Base-by-base conservation (phyloP, 2,329 filamentous ascomycete genomes). In the Myriangium duriaei region DNA sequence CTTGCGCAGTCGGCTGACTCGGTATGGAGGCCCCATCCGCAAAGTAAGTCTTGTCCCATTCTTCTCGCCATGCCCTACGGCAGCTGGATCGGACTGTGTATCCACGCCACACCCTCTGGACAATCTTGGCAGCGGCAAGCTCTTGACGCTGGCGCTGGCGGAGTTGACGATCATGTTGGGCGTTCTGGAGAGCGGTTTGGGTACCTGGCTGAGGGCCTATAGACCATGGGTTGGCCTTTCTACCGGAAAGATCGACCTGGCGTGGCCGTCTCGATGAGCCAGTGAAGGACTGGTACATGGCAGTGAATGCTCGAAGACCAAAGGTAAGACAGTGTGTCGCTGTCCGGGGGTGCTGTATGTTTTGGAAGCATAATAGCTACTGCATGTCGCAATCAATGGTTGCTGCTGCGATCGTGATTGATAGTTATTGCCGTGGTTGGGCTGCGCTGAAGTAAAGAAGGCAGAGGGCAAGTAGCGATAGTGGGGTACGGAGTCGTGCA, bases 201-300 rank as follows among this genome's bases (percentile, higher is more conserved):
- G 81, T 70, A 16, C 55, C 53, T 11, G 70, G 69, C 42, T 61
- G 59, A 47, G 73, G 73, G 43, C 72, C 58, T 38, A 59, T 60
- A 36, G 71, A 77, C 58, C 91, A 93, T 3, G 86, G 84, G 53
- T 94, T 93, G 35, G 68, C 67, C 47, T 74, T 75, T 49, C 87
- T 80, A 45, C 86, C 91, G 48, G 85, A 91, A 44, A 98, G 78
- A 61, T 96, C 95, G 56, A 96, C 85, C 58, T 95, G 87, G 47
- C 91, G 79, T 44, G 81, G 79, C 48, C 83, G 81, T 53, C 84
- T 79, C 51, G 85, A 83, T 61, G 65, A 83, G 50, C 91, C 91
- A 15, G 83, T 91, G 64, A 98, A 98, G 38, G 81, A 86, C 44
- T 81, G 79, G 63, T 91, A 92, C 88, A 95, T 95, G 10, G 32